Base-by-base conservation (phyloP, 2,329 filamentous ascomycete species). In the Talaromyces rugulosus region DNA sequence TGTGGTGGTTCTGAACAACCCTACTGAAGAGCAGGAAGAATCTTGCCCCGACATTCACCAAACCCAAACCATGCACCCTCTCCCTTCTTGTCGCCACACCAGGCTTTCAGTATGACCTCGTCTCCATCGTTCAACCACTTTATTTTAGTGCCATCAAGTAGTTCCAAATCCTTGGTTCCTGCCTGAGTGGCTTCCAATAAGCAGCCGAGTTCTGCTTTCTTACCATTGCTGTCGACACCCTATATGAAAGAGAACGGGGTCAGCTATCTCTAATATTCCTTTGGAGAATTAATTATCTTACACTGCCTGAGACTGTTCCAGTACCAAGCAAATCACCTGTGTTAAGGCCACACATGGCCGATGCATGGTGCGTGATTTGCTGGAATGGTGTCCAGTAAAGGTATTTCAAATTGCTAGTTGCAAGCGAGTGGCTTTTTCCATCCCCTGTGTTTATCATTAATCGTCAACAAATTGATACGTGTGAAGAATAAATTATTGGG, bases 291-390 rank as follows among this genome's bases (percentile, higher is more conserved):
- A 14, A 47, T 18, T 4, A 4, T 14, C 44, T 27, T 47, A 47
- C 44, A 9, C 23, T 27, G 18, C 44, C 44, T 27, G 44, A 47
- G 8, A 74, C 67, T 8, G 73, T 75, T 1, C 72, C 72, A 0
- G 73, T 75, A 0, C 69, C 71, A 52, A 75, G 36, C 2, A 75
- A 60, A 52, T 75, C 72, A 7, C 72, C 72, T 6, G 72, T 70
- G 8, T 66, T 65, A 23, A 74, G 61, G 36, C 68, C 66, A 56
- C 70, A 70, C 0, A 70, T 72, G 2, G 63, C 67, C 44, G 68
- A 69, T 16, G 71, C 66, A 27, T 73, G 66, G 67, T 74, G 71
- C 9, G 71, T 67, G 16, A 66, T 58, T 69, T 73, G 71, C 54
- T 74, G 70, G 6, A 67, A 63, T 14, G 68, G 64, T 30, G 67